A percentile compares a stretch with the other conserved stretches of the same genome.
Evolutionary conservation across 352 stramenopile species (phyloP).

Genomic region (Phytopythium boreale): DNA sequence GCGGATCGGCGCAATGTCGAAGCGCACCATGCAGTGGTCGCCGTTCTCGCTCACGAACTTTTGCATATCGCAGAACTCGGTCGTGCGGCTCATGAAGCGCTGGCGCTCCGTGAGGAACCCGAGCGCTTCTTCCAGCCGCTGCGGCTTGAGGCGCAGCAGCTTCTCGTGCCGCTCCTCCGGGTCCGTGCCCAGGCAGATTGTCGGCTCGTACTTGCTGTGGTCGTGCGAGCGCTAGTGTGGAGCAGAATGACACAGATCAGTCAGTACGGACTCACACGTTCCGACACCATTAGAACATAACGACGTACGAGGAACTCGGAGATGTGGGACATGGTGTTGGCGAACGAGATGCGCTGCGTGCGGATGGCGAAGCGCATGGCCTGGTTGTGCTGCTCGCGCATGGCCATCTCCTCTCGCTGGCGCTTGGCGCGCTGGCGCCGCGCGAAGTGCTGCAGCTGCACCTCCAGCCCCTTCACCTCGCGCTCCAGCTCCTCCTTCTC

Average conservation of each 20-base stretch:
- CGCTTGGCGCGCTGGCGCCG: constrained; percentile 18
- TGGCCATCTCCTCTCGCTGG: constrained; percentile 19
- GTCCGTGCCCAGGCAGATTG: constrained; percentile 28
- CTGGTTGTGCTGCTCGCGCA: constrained; percentile 23
- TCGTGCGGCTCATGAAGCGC: constrained; percentile 25
- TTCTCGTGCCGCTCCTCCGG: constrained; percentile 19
- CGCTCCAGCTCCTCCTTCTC: constrained; percentile 30
- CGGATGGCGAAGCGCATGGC: constrained; percentile 27
- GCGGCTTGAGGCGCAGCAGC: constrained; percentile 31
- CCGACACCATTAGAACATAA: background rate
- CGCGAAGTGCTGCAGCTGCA: constrained; percentile 24
- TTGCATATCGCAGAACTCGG: constrained; percentile 33
- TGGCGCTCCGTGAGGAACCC: constrained; percentile 34
- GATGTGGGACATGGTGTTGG: constrained; percentile 30
- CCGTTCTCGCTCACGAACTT: constrained; percentile 27
- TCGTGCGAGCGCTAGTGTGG: constrained; percentile 21
- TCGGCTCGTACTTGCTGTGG: constrained; percentile 27
- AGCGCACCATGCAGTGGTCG: constrained; percentile 31
- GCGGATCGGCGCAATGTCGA: constrained; percentile 45
- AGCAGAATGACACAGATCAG: background rate
- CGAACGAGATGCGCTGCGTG: constrained; percentile 34
- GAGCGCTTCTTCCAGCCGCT: constrained; percentile 34
- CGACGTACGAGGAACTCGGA: constrained; percentile 30
- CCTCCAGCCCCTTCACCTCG: constrained; percentile 22
- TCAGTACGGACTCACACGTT: background rate